Percentiles rank a stretch among this genome's conserved stretches.
phyloP scores from a whole-genome alignment of 306 rosid species.

The Styphnolobium japonicum region DNA sequence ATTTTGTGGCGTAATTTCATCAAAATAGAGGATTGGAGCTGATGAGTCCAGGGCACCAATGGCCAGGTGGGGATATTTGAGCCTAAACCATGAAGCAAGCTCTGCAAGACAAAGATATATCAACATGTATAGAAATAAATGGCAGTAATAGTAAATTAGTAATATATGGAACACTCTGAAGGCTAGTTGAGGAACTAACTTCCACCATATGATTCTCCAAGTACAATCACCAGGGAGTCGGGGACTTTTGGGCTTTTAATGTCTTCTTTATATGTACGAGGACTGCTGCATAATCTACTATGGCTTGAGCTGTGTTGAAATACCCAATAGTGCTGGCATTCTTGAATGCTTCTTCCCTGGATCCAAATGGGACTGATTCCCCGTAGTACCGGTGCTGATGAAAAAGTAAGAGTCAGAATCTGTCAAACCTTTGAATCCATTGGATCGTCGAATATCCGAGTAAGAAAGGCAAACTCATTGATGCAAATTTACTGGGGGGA shows the following conservation, averaged over 20 bases:
- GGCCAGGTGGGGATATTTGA: slow-evolving; percentile 77
- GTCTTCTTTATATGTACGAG: slow-evolving; percentile 42
- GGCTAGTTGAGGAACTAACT: slow-evolving; percentile 32
- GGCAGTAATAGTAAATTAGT: background rate
- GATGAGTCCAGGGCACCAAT: slow-evolving; percentile 84
- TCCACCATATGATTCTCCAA: slow-evolving; percentile 84
- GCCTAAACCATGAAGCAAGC: slow-evolving; percentile 88
- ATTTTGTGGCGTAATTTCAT: slow-evolving; percentile 44
- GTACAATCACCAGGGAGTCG: slow-evolving; percentile 56
- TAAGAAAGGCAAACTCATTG: background rate
- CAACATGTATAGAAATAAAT: background rate
- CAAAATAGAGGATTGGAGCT: slow-evolving; percentile 76
- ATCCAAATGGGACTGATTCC: slow-evolving; percentile 56
- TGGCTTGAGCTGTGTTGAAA: slow-evolving; percentile 69
- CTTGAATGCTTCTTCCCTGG: slow-evolving; percentile 45
- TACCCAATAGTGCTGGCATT: slow-evolving; percentile 53
- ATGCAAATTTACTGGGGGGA: no score
- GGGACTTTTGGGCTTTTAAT: slow-evolving; percentile 42
- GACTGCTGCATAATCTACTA: slow-evolving; percentile 62
- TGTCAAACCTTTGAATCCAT: background rate
- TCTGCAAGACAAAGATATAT: slow-evolving; percentile 35
- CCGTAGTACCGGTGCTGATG: slow-evolving; percentile 67
- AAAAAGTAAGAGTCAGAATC: background rate
- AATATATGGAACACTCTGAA: no score
- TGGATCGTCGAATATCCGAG: background rate